Evolutionary conservation across 768 basidiomycete species (phyloP), one percentile per base, ranked within the genome.

Genomic region (Naganishia onofrii): DNA sequence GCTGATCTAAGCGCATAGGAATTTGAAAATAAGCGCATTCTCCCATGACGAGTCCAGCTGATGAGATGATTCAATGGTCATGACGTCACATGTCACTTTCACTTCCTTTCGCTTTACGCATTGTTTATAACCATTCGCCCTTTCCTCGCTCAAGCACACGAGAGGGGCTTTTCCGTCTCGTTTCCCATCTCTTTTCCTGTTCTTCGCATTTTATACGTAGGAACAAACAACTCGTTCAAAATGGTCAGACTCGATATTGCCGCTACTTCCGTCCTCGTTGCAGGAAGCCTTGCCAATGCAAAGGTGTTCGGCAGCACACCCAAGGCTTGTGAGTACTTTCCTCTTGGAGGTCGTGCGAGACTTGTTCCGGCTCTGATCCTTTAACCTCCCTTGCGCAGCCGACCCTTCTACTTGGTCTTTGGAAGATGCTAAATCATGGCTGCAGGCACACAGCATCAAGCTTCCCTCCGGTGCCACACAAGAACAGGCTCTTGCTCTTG

Each of bases 401-500:
- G 74, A 74, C 53, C 78, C 77, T 57, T 74, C 78, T 54, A 76
- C 78, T 64, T 93, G 91, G 92, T 87, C 89, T 1, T 78, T 84
- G 31, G 79, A 83, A 12, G 84, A 92, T 71, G 85, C 92, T 32
- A 83, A 85, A 70, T 78, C 84, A 36, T 92, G 90, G 89, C 87
- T 92, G 67, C 83, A 86, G 53, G 84, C 86, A 0, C 88, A 89
- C 81, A 84, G 85, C 69, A 84, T 91, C 75, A 81, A 84, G 3
- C 78, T 87, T 23, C 87, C 87, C 21, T 70, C 76, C 60, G 73
- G 72, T 31, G 73, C 77, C 10, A 79, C 75, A 82, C 79, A 82
- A 38, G 79, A 83, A 29, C 82, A 85, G 72, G 76, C 83, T 21
- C 74, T 78, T 46, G 82, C 82, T 42, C 84, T 86, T 67, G 80